phyloP scores from a whole-genome alignment of 768 basidiomycete species.

The Kwoniella shandongensis region DNA sequence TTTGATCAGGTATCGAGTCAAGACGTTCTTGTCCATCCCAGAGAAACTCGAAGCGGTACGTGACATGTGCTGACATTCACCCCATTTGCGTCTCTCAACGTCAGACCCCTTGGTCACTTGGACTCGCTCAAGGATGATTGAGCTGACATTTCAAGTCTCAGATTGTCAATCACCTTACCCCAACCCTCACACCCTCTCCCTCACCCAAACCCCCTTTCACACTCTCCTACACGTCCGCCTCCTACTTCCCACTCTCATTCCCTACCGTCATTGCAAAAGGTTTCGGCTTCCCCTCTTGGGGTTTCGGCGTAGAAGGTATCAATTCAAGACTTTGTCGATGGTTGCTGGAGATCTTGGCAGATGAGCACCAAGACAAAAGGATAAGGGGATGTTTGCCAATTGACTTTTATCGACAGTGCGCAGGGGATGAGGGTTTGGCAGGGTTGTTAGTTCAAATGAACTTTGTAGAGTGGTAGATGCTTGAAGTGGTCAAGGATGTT shows the following conservation, averaged over 20 bases:
- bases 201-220: constrained; percentile 57
- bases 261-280: constrained; percentile 77
- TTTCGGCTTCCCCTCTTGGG: constrained; percentile 74
- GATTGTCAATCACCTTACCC: constrained; percentile 41
- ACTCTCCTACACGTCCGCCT: constrained; percentile 78
- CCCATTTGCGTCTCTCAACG: neutral
- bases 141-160: neutral
- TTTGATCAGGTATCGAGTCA: constrained; percentile 69
- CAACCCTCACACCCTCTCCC: constrained; percentile 17
- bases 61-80: neutral
- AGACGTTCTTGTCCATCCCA: constrained; percentile 75
- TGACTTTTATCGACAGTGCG: constrained; percentile 41
- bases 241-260: constrained; percentile 74
- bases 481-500: no score
- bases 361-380: constrained; percentile 18
- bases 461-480: constrained; percentile 9
- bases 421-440: constrained; percentile 21
- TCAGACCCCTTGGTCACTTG: no score
- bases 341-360: constrained; percentile 58
- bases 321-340: constrained; percentile 73
- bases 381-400: constrained; percentile 28
- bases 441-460: constrained; percentile 41
- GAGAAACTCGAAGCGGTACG: constrained; percentile 65
- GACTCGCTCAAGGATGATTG: no score
- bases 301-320: constrained; percentile 80